Percentiles rank a stretch among this genome's conserved stretches.
Evolutionary conservation across 306 rosid species (phyloP).

Genomic region (Prunus mume): DNA sequence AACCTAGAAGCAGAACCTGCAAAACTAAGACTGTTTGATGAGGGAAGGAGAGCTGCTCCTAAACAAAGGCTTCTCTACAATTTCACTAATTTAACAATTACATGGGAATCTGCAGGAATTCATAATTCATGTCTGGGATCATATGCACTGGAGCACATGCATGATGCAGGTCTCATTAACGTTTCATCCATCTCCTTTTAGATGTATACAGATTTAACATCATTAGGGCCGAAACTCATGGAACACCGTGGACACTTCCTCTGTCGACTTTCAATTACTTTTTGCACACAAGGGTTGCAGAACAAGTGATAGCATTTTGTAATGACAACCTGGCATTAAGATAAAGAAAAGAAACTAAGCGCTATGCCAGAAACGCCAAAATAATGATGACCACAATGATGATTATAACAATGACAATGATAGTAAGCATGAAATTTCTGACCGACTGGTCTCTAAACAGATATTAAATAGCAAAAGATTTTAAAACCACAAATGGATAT

Average conservation of each 20-base stretch:
- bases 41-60: constrained; percentile 22
- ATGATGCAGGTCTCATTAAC: constrained; percentile 17
- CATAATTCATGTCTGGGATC: constrained; percentile 30
- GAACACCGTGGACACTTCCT: constrained; percentile 91
- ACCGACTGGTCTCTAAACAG: not conserved
- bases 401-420: not conserved
- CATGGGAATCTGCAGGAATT: constrained; percentile 33
- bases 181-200: constrained; percentile 34
- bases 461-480: not conserved
- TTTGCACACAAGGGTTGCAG: constrained; percentile 80
- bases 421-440: not conserved
- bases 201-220: constrained; percentile 86
- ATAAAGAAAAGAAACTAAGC: not conserved
- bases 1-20: constrained; percentile 32
- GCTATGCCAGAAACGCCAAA: not conserved
- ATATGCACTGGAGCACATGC: constrained; percentile 20
- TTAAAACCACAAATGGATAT: not conserved
- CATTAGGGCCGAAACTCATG: constrained; percentile 86
- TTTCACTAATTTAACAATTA: constrained; percentile 34
- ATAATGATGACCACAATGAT: not conserved
- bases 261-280: constrained; percentile 68
- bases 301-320: constrained; percentile 98
- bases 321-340: constrained; percentile 71
- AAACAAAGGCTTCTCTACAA: constrained; percentile 38
- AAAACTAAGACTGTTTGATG: constrained; percentile 32